Percentiles rank a stretch among this genome's conserved stretches.
Conservation (phyloP, 1,284 basidiomycete species). For the Apiotrichum laibachii region DNA sequence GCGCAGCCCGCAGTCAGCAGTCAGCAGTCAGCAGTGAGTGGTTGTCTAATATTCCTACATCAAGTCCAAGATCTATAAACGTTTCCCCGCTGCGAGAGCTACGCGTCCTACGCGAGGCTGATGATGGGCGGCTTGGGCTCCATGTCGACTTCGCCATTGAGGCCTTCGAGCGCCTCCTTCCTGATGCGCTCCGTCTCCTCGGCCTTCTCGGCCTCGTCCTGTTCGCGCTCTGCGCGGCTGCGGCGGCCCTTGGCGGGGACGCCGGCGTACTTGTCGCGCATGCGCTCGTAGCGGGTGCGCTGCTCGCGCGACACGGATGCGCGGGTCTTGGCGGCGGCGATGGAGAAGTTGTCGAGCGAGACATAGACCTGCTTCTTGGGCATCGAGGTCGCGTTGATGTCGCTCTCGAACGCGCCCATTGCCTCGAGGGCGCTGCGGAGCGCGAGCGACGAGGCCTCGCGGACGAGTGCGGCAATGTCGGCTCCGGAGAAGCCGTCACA, state of each 20-base stretch:
- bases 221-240: slow-evolving; percentile 35
- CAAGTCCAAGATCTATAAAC: background rate
- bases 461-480: slow-evolving; percentile 77
- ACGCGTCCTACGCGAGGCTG: background rate
- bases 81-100: background rate
- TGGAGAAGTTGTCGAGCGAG: slow-evolving; percentile 64
- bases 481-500: slow-evolving; percentile 89
- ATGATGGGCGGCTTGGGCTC: background rate
- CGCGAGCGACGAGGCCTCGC: slow-evolving; percentile 86
- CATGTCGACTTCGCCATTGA: slow-evolving; percentile 2
- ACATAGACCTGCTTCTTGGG: slow-evolving; percentile 47
- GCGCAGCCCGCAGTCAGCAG: background rate
- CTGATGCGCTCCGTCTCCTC: slow-evolving; percentile 1
- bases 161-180: slow-evolving; percentile 1
- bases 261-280: slow-evolving; percentile 78
- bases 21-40: background rate
- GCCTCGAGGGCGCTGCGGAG: slow-evolving; percentile 68
- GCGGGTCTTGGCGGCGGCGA: slow-evolving; percentile 75
- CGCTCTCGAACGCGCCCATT: slow-evolving; percentile 59
- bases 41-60: background rate
- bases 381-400: slow-evolving; percentile 33
- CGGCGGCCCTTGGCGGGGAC: slow-evolving; percentile 50
- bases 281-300: slow-evolving; percentile 72
- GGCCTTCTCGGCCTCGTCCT: slow-evolving; percentile 11
- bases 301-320: slow-evolving; percentile 83